Evolutionary conservation across 2,329 filamentous ascomycete genomes (phyloP), one percentile per base, ranked within the genome.

Genomic region (Knufia fluminis): DNA sequence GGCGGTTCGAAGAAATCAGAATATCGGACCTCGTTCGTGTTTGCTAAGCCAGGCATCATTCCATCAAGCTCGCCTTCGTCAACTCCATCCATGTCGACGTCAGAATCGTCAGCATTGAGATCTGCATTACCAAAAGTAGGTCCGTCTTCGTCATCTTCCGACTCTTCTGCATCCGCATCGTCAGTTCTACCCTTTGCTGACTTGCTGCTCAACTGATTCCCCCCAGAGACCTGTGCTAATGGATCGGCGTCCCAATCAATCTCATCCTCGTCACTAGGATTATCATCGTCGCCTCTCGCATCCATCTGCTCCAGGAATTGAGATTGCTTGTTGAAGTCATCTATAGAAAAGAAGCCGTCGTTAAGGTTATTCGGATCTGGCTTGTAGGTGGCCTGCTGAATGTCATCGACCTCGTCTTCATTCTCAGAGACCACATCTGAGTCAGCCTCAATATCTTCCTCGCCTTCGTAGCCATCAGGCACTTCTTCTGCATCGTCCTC

Each of bases 271-370:
- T 94, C 88, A 64, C 83, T 88, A 52, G 78, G 85, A 54, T 84
- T 85, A 49, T 84, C 83, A 59, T 85, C 82, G 32, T 80, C 79
- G 57, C 91, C 86, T 55, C 78, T 76, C 23, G 79, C 78, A 64
- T 97, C 91, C 65, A 89, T 85, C 56, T 86, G 81, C 66, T 98
- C 92, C 43, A 96, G 81, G 63, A 84, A 85, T 61, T 94, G 87
- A 1, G 89, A 87, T 63, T 94, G 86, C 64, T 84, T 87, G 73
- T 98, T 98, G 77, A 98, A 98, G 52, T 94, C 82, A 61, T 97
- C 90, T 60, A 98, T 91, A 14, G 88, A 94, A 70, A 98, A 98
- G 71, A 98, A 98, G 3, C 89, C 91, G 62, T 98, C 92, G 61
- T 98, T 97, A 26, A 98, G 78, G 4, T 89, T 88, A 62, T 92